These are phyloP conservation scores for Mortierella sp. DNA, from an alignment of 371 early-diverging fungal species.

Conservation along the genomic window DNA sequence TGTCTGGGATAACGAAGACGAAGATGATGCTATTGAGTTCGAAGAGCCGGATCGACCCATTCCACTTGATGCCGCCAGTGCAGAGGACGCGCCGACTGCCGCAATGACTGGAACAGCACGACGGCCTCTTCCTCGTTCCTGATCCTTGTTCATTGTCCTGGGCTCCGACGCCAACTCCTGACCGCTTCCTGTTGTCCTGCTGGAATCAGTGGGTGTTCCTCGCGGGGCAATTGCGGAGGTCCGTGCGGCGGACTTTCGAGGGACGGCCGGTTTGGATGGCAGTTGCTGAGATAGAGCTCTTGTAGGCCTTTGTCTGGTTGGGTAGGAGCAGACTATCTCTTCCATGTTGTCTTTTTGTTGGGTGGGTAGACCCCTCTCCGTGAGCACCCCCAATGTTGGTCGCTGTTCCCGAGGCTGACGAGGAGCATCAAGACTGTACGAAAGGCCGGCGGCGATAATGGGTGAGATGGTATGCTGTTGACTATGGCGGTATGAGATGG, in stretches of 20 bases:
- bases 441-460: slow-evolving; percentile 7
- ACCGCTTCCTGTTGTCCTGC: not conserved
- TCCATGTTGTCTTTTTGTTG: not conserved
- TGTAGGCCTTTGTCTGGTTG: slow-evolving; percentile 2
- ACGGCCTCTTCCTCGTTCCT: slow-evolving; percentile 15
- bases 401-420: not conserved
- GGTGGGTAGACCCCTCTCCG: not conserved
- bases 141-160: slow-evolving; percentile 6
- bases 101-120: not conserved
- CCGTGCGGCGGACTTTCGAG: slow-evolving; percentile 12
- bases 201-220: not conserved
- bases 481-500: slow-evolving; percentile 1
- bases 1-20: not conserved
- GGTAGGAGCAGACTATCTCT: slow-evolving; percentile 6
- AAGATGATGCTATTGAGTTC: not conserved
- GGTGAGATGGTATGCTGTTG: slow-evolving; percentile 9
- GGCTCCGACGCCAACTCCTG: not conserved
- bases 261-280: slow-evolving; percentile 3
- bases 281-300: slow-evolving; percentile 4
- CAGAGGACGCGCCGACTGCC: too few relatives aligned
- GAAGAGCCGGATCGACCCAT: not conserved
- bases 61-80: too few relatives aligned
- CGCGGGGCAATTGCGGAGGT: not conserved
- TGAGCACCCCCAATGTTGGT: not conserved
- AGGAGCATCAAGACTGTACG: not conserved